These are phyloP conservation scores for Graphilbum ipis-grandicollis DNA, from an alignment of 2,329 filamentous ascomycete genomes.

Conservation along the genomic window DNA sequence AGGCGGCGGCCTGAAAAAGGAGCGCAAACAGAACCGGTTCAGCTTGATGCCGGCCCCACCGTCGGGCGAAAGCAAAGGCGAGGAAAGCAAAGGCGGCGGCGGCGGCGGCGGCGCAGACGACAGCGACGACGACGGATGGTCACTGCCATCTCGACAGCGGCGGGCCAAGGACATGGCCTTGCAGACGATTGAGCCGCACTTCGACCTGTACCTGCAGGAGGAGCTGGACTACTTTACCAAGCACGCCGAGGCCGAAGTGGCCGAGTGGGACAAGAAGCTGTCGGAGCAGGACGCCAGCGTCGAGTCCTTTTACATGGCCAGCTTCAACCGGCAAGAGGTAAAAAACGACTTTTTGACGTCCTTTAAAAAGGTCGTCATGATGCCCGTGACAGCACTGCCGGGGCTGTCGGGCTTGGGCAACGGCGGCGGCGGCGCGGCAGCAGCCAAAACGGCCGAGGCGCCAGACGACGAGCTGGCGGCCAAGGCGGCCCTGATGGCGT, in stretches of 20 bases:
- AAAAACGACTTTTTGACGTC: constrained; percentile 93
- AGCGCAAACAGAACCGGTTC: background rate
- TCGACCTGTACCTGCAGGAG: constrained; percentile 86
- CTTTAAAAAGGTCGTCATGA: constrained; percentile 98
- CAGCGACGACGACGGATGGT: constrained; percentile 4
- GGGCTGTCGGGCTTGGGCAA: constrained; percentile 15
- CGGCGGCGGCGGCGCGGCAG: background rate
- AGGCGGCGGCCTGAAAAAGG: too few relatives aligned
- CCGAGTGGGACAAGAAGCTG: constrained; percentile 78
- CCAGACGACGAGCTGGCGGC: constrained; percentile 86
- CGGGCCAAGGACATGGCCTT: constrained; percentile 51
- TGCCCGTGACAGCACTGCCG: constrained; percentile 78
- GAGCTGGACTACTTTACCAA: constrained; percentile 75
- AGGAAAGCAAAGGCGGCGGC: background rate
- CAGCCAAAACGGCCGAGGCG: constrained; percentile 27
- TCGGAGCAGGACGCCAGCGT: constrained; percentile 79
- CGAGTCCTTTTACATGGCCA: constrained; percentile 92
- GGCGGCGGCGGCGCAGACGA: constrained; percentile 1
- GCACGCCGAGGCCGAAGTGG: constrained; percentile 60
- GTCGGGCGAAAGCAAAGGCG: too few relatives aligned
- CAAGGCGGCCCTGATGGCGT: constrained; percentile 95
- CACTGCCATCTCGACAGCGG: constrained; percentile 3
- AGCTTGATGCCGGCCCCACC: too few relatives aligned
- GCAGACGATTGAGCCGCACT: constrained; percentile 71
- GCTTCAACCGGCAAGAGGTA: constrained; percentile 81